phyloP scores from a whole-genome alignment of 2,329 filamentous ascomycete species.

The Fusarium coicis region DNA sequence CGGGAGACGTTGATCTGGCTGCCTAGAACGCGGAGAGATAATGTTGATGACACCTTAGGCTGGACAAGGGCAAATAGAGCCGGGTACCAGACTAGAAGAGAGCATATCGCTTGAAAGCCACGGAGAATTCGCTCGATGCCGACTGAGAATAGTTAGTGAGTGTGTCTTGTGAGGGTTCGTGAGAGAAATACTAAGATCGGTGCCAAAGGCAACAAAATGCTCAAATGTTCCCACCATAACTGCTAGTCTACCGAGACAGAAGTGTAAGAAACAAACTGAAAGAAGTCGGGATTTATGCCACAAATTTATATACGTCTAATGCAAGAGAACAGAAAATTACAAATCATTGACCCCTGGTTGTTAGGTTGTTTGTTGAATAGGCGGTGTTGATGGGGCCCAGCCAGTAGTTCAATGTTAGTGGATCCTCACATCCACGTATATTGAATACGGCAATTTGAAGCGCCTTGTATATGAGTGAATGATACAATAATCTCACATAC shows the following conservation, averaged over 20 bases:
- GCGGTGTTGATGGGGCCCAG: slow-evolving; percentile 38
- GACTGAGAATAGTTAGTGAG: slow-evolving; percentile 51
- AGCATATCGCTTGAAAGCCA: slow-evolving; percentile 63
- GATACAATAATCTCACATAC: not conserved
- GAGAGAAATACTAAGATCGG: slow-evolving; percentile 56
- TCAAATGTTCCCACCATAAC: slow-evolving; percentile 45
- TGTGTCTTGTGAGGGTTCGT: not conserved
- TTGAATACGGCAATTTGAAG: not conserved
- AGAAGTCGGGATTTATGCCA: not conserved
- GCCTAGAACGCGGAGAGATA: slow-evolving; percentile 51
- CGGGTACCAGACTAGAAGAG: slow-evolving; percentile 60
- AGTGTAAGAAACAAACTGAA: not conserved
- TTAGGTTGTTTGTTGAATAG: slow-evolving; percentile 33
- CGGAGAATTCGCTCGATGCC: slow-evolving; percentile 71
- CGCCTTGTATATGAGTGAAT: not conserved
- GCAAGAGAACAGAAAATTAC: slow-evolving; percentile 28
- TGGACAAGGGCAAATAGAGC: slow-evolving; percentile 52
- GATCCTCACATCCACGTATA: slow-evolving; percentile 9
- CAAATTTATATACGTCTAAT: not conserved
- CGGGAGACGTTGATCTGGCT: slow-evolving; percentile 61
- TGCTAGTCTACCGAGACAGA: not conserved
- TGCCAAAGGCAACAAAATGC: slow-evolving; percentile 57
- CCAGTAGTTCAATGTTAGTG: slow-evolving; percentile 17
- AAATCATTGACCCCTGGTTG: slow-evolving; percentile 19
- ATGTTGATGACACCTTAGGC: slow-evolving; percentile 44